Base-by-base conservation (phyloP, 176 grass and related monocot species). In the Aegilops longissima region DNA sequence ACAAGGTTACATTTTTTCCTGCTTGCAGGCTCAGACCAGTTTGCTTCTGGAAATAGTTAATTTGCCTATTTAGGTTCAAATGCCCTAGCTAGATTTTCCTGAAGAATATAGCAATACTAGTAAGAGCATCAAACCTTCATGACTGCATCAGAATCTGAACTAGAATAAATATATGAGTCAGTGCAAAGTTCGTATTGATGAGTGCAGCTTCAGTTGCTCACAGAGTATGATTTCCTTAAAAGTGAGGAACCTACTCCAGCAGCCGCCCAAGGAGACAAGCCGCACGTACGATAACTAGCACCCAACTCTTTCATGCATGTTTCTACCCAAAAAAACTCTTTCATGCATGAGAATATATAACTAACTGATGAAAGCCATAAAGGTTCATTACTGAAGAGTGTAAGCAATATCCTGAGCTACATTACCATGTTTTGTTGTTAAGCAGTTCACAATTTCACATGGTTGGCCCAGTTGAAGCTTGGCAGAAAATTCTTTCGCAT, bases 141-240 rank as follows among this genome's bases (percentile, higher is more conserved):
- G 27, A 29, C 25, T 66, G 64, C 27, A 30, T 30, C 64, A 66
- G 27, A 66, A 66, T 66, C 64, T 66, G 12, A 66, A 66, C 64
- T 29, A 66, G 64, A 30, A 66, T 66, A 73, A 30, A 66, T 66
- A 73, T 8, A 63, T 25, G n/a, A 9, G 61, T 63, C 8, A 11
- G 9, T 45, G 35, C 5, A 9, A 58, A 78, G 31, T 61, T 58
- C 5, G 33, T 16, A 30, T 38, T 78, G 5, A 77, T 56, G 76
- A 54, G 30, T 61, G 18, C 76, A 61, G 76, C 27, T 78, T 52
- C 76, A 21, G 17, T 56, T 52, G 76, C 76, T 78, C 25, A 78
- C 16, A 78, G 8, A 13, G 4, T 34, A 61, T 24, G 54, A 24
- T 59, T 56, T 61, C 30, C 30, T 54, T 36, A 78, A 78, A 72